Conservation (phyloP, 495 filamentous ascomycete genomes). For the Parmelia sp. region DNA sequence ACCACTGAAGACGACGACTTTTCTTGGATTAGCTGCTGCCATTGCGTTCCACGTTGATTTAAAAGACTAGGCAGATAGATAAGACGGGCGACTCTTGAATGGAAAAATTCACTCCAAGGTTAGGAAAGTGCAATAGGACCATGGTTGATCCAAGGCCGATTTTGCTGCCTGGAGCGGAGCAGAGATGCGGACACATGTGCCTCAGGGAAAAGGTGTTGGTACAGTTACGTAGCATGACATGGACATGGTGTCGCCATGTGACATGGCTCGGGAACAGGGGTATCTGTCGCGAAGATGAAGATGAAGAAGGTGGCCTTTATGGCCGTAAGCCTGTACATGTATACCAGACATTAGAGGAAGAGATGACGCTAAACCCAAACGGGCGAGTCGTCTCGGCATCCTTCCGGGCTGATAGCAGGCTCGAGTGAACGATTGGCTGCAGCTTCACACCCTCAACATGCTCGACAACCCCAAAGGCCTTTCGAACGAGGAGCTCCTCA, state of each 20-base stretch:
- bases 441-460: background rate
- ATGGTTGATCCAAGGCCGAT: background rate
- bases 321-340: background rate
- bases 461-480: no score
- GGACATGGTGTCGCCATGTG: background rate
- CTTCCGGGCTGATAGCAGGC: background rate
- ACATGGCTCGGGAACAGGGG: background rate
- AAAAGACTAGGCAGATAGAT: background rate
- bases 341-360: no score
- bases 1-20: slow-evolving; percentile 78
- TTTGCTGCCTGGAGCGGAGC: slow-evolving; percentile 1
- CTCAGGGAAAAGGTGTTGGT: background rate
- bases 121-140: background rate
- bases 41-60: slow-evolving; percentile 6
- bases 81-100: no score
- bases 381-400: background rate
- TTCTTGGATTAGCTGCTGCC: slow-evolving; percentile 31
- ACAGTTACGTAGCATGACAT: background rate
- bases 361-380: background rate
- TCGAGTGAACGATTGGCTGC: no score
- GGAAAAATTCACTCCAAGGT: background rate
- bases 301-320: background rate
- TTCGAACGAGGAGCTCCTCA: background rate
- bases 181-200: slow-evolving; percentile 2
- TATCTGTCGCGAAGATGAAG: background rate